A percentile compares a stretch with the other conserved stretches of the same genome.
phyloP scores from a whole-genome alignment of 2,329 filamentous ascomycete genomes.

The Fusarium proliferatum region DNA sequence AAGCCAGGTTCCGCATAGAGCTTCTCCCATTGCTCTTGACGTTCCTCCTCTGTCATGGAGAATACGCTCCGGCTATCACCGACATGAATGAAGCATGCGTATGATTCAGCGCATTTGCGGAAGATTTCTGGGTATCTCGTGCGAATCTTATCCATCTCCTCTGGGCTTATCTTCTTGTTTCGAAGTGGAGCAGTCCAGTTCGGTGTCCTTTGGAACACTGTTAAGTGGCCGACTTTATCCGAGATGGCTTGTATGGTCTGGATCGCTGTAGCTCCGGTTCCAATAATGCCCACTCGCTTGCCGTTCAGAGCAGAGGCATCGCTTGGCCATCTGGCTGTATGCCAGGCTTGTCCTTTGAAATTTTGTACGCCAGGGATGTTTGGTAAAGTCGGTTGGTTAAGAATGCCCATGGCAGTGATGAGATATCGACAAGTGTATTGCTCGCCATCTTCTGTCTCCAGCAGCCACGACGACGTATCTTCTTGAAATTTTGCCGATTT shows the following conservation, averaged over 20 bases:
- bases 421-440: slow-evolving; percentile 16
- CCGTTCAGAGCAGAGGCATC: slow-evolving; percentile 4
- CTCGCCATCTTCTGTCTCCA: slow-evolving; percentile 11
- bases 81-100: slow-evolving; percentile 41
- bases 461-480: slow-evolving; percentile 11
- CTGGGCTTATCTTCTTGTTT: slow-evolving; percentile 29
- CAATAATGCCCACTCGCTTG: slow-evolving; percentile 33
- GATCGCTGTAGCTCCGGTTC: slow-evolving; percentile 30
- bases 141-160: slow-evolving; percentile 37
- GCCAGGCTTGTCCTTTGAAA: slow-evolving; percentile 30
- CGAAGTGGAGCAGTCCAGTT: slow-evolving; percentile 41
- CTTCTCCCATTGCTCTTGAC: slow-evolving; percentile 23
- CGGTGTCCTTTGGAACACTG: slow-evolving; percentile 36
- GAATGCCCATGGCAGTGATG: slow-evolving; percentile 33
- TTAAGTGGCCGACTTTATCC: slow-evolving; percentile 16
- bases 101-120: slow-evolving; percentile 28
- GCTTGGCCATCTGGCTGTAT: slow-evolving; percentile 30
- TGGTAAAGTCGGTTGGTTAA: slow-evolving; percentile 24
- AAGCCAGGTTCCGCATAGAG: slow-evolving; percentile 23
- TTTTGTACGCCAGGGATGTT: slow-evolving; percentile 11
- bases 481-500: slow-evolving; percentile 52
- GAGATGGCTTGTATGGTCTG: slow-evolving; percentile 37
- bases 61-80: slow-evolving; percentile 28
- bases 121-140: slow-evolving; percentile 37
- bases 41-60: slow-evolving; percentile 30